Evolutionary conservation across 2,329 filamentous ascomycete genomes (phyloP), one percentile per base, ranked within the genome.

Genomic region (Colletotrichum lupini): DNA sequence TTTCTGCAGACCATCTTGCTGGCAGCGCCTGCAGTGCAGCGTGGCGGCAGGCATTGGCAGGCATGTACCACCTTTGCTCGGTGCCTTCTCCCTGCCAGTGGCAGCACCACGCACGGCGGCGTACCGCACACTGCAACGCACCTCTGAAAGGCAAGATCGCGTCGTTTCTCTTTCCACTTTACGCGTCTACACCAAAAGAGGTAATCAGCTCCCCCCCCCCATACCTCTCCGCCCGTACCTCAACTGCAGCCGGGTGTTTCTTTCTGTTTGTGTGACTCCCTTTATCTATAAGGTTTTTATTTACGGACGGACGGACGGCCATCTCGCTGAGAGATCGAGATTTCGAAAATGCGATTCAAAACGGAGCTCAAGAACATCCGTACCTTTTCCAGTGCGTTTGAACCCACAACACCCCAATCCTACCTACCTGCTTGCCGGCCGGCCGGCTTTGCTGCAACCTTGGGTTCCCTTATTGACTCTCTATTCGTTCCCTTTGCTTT

Each of bases 321-420:
- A 42, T 8, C 16, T 19, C 37, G 37, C 37, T 12, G 9, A 32
- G 28, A 30, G 16, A 5, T 35, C 32, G n/a, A 37, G 30, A 37
- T 35, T 4, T 67, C 28, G 42, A 87, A 79, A 55, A 92, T 93
- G 91, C 86, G 91, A 67, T 92, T 93, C 84, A 90, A 89, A 77
- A 91, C 91, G 8, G 89, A 91, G 66, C 83, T 93, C 60, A 89
- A 88, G 76, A 93, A 93, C 74, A 91, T 92, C 58, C 89, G 89
- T 74, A 92, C 91, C 1, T 92, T 93, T 79, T 88, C 90, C 52
- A 92, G 91, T 91, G 81, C 78, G 85, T 75, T 46, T 14, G 32
- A 63, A 26, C n/a, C 59, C 57, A 35, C 8, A 28, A 19, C 14
- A 35, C 16, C 58, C 52, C 11, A 22, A 26, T 8, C 37, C 37